Evolutionary conservation across 106 monocot species (phyloP).

Genomic region (Phalaenopsis aphrodite): DNA sequence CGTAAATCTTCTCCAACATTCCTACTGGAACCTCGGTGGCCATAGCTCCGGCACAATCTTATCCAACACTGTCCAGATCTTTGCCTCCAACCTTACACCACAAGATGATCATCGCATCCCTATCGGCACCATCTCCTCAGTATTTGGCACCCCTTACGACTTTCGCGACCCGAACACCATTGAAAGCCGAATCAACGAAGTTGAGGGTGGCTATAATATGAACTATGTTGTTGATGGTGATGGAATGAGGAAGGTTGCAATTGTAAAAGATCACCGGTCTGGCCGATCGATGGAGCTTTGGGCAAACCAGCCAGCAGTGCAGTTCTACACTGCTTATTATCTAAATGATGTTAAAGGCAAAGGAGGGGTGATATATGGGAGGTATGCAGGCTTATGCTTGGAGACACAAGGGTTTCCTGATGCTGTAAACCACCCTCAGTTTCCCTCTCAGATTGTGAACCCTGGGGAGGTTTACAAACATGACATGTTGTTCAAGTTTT

Average conservation of each 20-base stretch:
- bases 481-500: constrained; percentile 58
- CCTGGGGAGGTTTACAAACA: constrained; percentile 60
- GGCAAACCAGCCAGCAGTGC: constrained; percentile 48
- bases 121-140: constrained; percentile 26
- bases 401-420: constrained; percentile 68
- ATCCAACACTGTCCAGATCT: constrained; percentile 40
- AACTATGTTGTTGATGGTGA: constrained; percentile 52
- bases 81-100: constrained; percentile 37
- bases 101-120: constrained; percentile 27
- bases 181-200: constrained; percentile 27
- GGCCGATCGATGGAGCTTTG: constrained; percentile 46
- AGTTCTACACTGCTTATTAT: constrained; percentile 47
- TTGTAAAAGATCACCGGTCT: constrained; percentile 23
- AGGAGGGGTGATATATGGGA: constrained; percentile 31
- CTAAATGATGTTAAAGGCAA: constrained; percentile 37
- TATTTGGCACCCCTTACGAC: constrained; percentile 38
- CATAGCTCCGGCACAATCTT: constrained; percentile 37
- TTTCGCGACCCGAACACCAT: constrained; percentile 23
- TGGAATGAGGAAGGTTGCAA: constrained; percentile 45
- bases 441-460: constrained; percentile 56
- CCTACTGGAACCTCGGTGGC: constrained; percentile 58
- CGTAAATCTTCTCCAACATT: constrained; percentile 45
- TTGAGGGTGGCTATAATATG: constrained; percentile 44
- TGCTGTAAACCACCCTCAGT: constrained; percentile 49
- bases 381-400: constrained; percentile 33